Evolutionary conservation across 495 filamentous ascomycete species (phyloP), one percentile per base, ranked within the genome.

Genomic region (Glonium stellatum): DNA sequence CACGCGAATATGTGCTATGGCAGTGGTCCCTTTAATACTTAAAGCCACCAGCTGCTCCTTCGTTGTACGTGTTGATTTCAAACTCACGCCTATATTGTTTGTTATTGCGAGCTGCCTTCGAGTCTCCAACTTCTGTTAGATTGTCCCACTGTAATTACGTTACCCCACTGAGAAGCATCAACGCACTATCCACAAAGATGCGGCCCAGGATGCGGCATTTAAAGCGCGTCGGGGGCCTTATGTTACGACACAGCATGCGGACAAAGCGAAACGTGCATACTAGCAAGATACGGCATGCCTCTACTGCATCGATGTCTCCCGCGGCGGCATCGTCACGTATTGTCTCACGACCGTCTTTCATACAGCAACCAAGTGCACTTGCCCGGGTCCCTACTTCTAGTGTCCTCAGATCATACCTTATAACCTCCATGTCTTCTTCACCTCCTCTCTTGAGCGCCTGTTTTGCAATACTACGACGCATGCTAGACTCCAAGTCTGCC

Each of bases 401-500:
- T 22, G 78, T 97, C 49, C 72, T 96, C 46, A 87, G 92, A 25
- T 91, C 89, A 9, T 77, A 92, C 60, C 77, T 88, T 58, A 87
- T 90, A 13, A 87, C 88, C 13, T 83, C 83, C 21, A 78, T 96
- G 56, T 96, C 92, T 0, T 89, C 88, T 9, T 92, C 89, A 0
- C 80, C 84, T 0, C 60, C 81, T 27, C 80, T 96, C 5, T 79
- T 96, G 23, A 77, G 78, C 34, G 84, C 86, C 31, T 91, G 84
- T 44, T 81, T 92, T 31, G 78, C 78, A 47, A 72, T 86, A 18
- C 85, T 95, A 61, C 82, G 81, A 4, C 67, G 76, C n/a, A 78
- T 95, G 63, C 87, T 89, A 12, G 76, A 90, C 64, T 85, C 87
- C 19, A 82, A 80, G 46, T 82, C 72, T 18, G 75, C 82, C 1